Percentiles rank a stretch among this genome's conserved stretches.
These are phyloP conservation scores for Dothistroma pini DNA, from an alignment of 2,329 filamentous ascomycete species.

Conservation along the genomic window DNA sequence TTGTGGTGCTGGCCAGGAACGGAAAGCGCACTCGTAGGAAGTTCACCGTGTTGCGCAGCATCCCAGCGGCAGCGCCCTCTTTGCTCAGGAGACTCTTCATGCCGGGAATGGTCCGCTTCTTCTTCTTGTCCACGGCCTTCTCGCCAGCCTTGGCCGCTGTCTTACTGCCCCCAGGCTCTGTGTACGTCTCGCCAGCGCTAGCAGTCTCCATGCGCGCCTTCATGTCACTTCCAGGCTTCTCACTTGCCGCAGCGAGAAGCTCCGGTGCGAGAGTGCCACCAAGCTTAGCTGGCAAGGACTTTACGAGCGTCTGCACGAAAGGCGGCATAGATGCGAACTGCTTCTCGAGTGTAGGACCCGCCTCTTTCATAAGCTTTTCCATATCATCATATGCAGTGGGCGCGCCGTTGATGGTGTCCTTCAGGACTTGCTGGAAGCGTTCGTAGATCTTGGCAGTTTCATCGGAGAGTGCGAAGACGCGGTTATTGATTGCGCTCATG, in stretches of 20 bases:
- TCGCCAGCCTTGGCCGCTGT: constrained; percentile 30
- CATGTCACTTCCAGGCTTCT: constrained; percentile 54
- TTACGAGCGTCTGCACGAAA: constrained; percentile 81
- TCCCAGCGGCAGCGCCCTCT: constrained; percentile 76
- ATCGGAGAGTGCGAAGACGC: constrained; percentile 75
- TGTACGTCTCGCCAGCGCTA: constrained; percentile 25
- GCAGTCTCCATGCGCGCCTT: constrained; percentile 36
- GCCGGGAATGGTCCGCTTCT: constrained; percentile 65
- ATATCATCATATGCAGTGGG: constrained; percentile 92
- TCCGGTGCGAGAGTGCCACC: constrained; percentile 74
- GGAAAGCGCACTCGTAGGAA: constrained; percentile 86
- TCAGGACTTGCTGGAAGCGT: constrained; percentile 84
- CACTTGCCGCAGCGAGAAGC: constrained; percentile 73
- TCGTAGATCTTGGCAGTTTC: constrained; percentile 79
- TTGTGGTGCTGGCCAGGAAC: constrained; percentile 78
- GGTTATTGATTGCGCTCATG: constrained; percentile 78
- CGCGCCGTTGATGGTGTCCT: constrained; percentile 86
- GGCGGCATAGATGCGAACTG: constrained; percentile 66
- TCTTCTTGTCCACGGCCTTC: constrained; percentile 40
- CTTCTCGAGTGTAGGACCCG: constrained; percentile 61
- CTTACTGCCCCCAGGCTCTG: constrained; percentile 39
- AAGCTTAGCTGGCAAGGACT: constrained; percentile 76
- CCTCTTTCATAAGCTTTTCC: constrained; percentile 61
- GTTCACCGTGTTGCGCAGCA: constrained; percentile 86
- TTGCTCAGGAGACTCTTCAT: constrained; percentile 78